These are phyloP conservation scores for Fusarium aywerte DNA, from an alignment of 2,329 filamentous ascomycete genomes.

Conservation along the genomic window DNA sequence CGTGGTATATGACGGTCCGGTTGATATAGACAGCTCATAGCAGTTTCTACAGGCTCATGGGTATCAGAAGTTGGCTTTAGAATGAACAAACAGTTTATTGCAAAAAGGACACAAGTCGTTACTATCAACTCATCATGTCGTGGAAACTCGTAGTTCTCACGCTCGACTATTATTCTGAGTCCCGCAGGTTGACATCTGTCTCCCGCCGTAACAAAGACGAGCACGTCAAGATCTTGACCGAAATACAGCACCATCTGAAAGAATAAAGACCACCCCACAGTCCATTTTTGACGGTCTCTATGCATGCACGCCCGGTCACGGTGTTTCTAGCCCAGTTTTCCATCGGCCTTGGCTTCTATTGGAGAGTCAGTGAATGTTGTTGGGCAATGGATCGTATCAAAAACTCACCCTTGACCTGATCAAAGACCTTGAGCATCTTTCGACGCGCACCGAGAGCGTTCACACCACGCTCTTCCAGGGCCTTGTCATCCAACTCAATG, in stretches of 20 bases:
- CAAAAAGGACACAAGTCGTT: conserved; percentile 14
- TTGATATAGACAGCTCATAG: too few relatives aligned
- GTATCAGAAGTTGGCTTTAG: background rate
- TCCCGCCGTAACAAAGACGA: background rate
- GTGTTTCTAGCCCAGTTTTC: conserved; percentile 67
- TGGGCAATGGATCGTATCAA: background rate
- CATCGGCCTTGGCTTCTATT: conserved; percentile 76
- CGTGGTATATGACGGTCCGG: too few relatives aligned
- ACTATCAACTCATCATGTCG: conserved; percentile 31
- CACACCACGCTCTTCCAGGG: conserved; percentile 90
- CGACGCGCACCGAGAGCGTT: conserved; percentile 93
- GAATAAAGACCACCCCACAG: conserved; percentile 7
- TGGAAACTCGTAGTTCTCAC: conserved; percentile 17
- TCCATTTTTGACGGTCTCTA: conserved; percentile 14
- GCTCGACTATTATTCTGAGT: conserved; percentile 25
- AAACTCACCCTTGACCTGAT: conserved; percentile 82
- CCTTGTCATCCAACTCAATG: conserved; percentile 91
- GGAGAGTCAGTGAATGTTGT: conserved; percentile 32
- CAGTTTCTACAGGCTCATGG: background rate
- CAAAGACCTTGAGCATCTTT: conserved; percentile 99
- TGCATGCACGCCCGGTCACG: conserved; percentile 21
- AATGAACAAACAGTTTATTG: conserved; percentile 1
- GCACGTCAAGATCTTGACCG: background rate
- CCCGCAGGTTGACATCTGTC: conserved; percentile 8
- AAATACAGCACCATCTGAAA: conserved; percentile 9